These are phyloP conservation scores for Mycena epipterygia DNA, from an alignment of 768 basidiomycete genomes.

Conservation along the genomic window DNA sequence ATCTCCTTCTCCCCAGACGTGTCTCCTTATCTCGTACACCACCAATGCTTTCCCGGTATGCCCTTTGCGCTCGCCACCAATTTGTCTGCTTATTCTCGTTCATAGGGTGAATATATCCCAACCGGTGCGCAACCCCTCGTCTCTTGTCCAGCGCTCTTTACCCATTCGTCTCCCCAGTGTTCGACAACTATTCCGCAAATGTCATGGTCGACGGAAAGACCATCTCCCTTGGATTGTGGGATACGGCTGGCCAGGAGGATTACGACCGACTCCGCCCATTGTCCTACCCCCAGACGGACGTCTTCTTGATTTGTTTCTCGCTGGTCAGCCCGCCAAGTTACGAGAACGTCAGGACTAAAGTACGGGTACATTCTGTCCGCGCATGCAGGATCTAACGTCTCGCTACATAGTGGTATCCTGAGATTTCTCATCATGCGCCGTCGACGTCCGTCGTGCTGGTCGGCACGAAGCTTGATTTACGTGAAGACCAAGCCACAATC, in stretches of 20 bases:
- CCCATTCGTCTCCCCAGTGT: slow-evolving; percentile 66
- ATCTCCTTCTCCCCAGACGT: slow-evolving; percentile 74
- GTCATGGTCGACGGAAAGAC: slow-evolving; percentile 99
- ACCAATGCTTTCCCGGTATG: slow-evolving; percentile 97
- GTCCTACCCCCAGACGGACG: slow-evolving; percentile 99
- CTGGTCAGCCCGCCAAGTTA: slow-evolving; percentile 98
- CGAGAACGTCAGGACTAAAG: slow-evolving; percentile 99
- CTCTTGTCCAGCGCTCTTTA: slow-evolving; percentile 28
- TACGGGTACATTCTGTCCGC: slow-evolving; percentile 50
- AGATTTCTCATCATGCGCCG: slow-evolving; percentile 97
- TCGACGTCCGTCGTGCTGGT: slow-evolving; percentile 94
- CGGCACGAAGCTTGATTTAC: slow-evolving; percentile 97
- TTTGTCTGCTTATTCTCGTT: slow-evolving; percentile 34
- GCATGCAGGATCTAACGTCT: slow-evolving; percentile 33
- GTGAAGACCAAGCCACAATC: slow-evolving; percentile 93
- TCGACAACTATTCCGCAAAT: slow-evolving; percentile 99
- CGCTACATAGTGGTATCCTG: slow-evolving; percentile 93
- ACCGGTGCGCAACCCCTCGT: slow-evolving; percentile 70
- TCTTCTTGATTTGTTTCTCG: slow-evolving; percentile 99
- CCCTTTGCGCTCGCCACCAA: slow-evolving; percentile 34
- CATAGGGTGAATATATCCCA: slow-evolving; percentile 95
- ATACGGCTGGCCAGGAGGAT: slow-evolving; percentile 99
- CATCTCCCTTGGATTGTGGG: slow-evolving; percentile 98
- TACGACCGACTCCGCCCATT: slow-evolving; percentile 98
- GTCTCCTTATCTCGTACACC: slow-evolving; percentile 98